Base-by-base conservation (phyloP, 495 filamentous ascomycete genomes). In the Acidiella bohemica region DNA sequence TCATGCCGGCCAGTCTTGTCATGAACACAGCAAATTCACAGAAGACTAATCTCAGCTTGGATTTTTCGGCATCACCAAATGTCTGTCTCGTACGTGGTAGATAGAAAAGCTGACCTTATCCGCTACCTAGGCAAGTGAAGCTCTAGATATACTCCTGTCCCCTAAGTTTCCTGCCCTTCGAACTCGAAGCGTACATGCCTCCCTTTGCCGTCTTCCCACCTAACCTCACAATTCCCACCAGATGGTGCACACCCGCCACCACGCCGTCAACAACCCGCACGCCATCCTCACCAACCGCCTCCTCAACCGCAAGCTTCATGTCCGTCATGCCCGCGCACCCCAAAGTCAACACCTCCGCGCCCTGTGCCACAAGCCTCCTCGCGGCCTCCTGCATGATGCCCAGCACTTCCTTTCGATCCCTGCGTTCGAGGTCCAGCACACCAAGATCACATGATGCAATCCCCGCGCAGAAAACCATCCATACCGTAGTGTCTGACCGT, bases 241-340 rank as follows among this genome's bases (percentile, higher is more conserved):
- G 39, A 33, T 53, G 53, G 23, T 53, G 49, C 16, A 55, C 53
- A 12, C 49, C 53, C 1, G 44, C 53, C 8, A 55, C 37, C 1
- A 55, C 49, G 9, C 53, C 49, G 40, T 55, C 49, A 9, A 55
- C 36, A n/a, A 55, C 53, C 27, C 36, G 41, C 13, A 47, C 53
- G n/a, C n/a, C n/a, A 24, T 60, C 54, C 12, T 49, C 39, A 1
- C 58, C 65, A 7, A 67, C 63, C 3, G 55, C 57, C 30, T 60
- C 48, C 49, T 67, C 61, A 26, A 64, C 60, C 5, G 59, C 57
- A 14, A 38, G 41, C 42, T 64, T 65, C 53, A 70, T 57, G 42
- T 58, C 61, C 14, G 62, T 58, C 65, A 70, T 70, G 0, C 65
- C 67, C 17, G 65, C 64, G 55, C 65, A 70, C 1, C 65, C 67